Evolutionary conservation across 345 rosid genomes (phyloP).

Genomic region (Eucalyptus shirleyi): DNA sequence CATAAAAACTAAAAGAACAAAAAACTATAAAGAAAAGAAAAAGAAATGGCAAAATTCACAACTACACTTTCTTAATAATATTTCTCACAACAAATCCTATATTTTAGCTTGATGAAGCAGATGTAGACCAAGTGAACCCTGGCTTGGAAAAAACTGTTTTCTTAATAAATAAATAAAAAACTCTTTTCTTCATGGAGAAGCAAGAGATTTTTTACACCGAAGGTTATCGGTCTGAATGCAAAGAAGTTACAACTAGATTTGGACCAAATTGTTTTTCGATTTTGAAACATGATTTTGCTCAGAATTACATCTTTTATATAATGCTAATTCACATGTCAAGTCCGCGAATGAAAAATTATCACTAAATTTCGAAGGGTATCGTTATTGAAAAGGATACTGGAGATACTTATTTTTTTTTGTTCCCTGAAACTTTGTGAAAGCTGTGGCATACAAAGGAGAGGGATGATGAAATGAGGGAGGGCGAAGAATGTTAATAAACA

Average conservation of each 20-base stretch:
- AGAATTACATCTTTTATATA: background rate
- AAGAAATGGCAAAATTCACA: background rate
- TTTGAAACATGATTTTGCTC: background rate
- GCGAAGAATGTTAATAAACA: background rate
- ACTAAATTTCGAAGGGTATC: background rate
- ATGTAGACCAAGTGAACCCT: background rate
- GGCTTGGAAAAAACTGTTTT: background rate
- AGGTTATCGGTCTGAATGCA: background rate
- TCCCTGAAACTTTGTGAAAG: background rate
- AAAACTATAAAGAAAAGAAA: background rate
- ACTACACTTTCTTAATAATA: background rate
- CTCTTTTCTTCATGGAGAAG: background rate
- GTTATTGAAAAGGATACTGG: background rate
- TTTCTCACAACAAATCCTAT: background rate
- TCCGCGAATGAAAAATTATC: background rate
- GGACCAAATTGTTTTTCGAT: background rate
- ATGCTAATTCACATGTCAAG: background rate
- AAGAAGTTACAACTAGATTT: background rate
- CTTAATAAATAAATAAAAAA: too few relatives aligned
- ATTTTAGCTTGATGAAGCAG: background rate
- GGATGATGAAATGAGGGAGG: background rate
- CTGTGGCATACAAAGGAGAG: background rate
- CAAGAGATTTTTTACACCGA: background rate
- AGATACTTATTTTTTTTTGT: background rate
- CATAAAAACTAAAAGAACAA: background rate